Evolutionary conservation across 805 yeast species (phyloP).

Genomic region (Lipomyces japonicus): DNA sequence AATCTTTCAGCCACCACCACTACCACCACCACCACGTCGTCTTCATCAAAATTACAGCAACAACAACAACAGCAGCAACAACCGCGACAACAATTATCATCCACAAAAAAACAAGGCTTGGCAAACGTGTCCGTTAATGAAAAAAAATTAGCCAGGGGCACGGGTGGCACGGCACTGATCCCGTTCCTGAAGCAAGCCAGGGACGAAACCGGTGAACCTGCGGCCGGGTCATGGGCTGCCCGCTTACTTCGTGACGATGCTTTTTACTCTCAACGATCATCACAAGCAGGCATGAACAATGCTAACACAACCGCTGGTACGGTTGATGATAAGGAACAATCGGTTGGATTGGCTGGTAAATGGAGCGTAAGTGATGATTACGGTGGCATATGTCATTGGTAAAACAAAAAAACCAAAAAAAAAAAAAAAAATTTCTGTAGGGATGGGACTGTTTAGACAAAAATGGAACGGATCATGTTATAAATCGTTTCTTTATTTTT

Average conservation of each 20-base stretch:
- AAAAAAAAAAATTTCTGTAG: not conserved
- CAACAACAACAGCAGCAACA: constrained; percentile 3
- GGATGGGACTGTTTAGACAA: not conserved
- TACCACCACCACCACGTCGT: constrained; percentile 1
- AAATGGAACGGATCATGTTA: no score
- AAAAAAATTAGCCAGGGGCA: constrained; percentile 65
- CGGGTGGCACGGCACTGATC: constrained; percentile 89
- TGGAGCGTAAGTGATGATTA: constrained; percentile 26
- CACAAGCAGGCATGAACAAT: constrained; percentile 2
- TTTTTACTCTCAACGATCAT: constrained; percentile 2
- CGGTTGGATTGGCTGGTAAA: constrained; percentile 26
- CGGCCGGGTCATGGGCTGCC: constrained; percentile 90
- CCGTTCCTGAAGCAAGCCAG: constrained; percentile 93
- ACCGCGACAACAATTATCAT: not conserved
- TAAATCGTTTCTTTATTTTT: no score
- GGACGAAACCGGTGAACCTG: constrained; percentile 91
- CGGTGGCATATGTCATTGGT: constrained; percentile 29
- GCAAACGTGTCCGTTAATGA: constrained; percentile 43
- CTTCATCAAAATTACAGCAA: constrained; percentile 4
- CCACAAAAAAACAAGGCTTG: constrained; percentile 50
- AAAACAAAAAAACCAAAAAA: not conserved
- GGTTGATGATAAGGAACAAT: constrained; percentile 2
- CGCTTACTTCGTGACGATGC: constrained; percentile 41
- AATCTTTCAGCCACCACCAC: constrained; percentile 47
- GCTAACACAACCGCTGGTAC: constrained; percentile 8